Percentiles rank a stretch among this genome's conserved stretches.
Conservation (phyloP, 1,139 yeast genomes). For the Pichia sp. region DNA sequence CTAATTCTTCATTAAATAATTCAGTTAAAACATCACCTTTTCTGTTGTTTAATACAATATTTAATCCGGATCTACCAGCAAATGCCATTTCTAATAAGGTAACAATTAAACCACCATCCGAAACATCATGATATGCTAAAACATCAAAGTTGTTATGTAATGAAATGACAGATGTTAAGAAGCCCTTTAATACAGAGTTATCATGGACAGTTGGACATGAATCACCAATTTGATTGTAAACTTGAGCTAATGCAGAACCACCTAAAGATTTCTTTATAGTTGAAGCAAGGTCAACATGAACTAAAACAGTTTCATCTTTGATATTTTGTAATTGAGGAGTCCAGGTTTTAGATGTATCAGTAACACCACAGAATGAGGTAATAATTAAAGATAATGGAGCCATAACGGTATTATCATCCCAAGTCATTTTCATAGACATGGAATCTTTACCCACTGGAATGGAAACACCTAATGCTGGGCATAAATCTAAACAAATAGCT, state of each 20-base stretch:
- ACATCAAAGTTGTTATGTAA: slow-evolving; percentile 68
- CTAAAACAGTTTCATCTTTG: slow-evolving; percentile 54
- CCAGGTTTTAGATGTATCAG: slow-evolving; percentile 86
- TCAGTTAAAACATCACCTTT: slow-evolving; percentile 40
- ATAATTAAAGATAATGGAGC: slow-evolving; percentile 91
- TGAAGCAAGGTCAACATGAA: slow-evolving; percentile 75
- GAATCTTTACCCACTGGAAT: slow-evolving; percentile 99
- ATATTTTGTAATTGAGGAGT: slow-evolving; percentile 66
- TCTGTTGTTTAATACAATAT: slow-evolving; percentile 32
- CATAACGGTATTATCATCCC: slow-evolving; percentile 89
- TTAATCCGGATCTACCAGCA: slow-evolving; percentile 85
- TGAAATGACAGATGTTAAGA: slow-evolving; percentile 60
- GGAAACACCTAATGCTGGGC: slow-evolving; percentile 86
- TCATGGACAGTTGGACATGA: slow-evolving; percentile 80
- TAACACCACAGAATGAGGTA: slow-evolving; percentile 88
- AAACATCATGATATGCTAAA: slow-evolving; percentile 89
- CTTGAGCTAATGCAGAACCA: slow-evolving; percentile 94
- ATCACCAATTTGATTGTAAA: slow-evolving; percentile 79
- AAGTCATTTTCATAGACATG: slow-evolving; percentile 98
- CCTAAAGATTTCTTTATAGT: slow-evolving; percentile 61
- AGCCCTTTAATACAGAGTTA: slow-evolving; percentile 53
- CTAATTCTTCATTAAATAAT: slow-evolving; percentile 88
- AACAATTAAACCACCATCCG: slow-evolving; percentile 93
- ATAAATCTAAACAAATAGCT: slow-evolving; percentile 89
- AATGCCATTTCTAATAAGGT: slow-evolving; percentile 94